These are phyloP conservation scores for Calonectria montana DNA, from an alignment of 2,329 filamentous ascomycete genomes.

Conservation along the genomic window DNA sequence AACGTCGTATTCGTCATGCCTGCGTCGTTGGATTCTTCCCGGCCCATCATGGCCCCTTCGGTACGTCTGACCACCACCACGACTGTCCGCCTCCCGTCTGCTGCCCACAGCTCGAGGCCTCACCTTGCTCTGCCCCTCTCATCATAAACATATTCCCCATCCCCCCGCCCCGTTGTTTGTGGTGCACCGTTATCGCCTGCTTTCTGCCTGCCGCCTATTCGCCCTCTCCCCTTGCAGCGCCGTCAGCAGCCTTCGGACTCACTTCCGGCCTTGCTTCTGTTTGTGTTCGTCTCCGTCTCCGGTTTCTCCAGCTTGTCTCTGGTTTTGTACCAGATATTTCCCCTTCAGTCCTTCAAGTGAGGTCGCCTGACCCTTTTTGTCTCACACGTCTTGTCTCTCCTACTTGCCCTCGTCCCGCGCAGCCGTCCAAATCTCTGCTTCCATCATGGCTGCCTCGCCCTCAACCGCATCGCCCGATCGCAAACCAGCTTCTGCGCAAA, in stretches of 20 bases:
- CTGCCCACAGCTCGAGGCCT: neutral
- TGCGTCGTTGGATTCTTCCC: constrained; percentile 68
- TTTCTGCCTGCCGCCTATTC: neutral
- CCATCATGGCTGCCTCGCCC: constrained; percentile 26
- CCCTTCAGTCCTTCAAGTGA: neutral
- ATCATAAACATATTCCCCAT: neutral
- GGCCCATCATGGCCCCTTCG: constrained; percentile 72
- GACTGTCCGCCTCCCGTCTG: neutral
- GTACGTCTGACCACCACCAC: constrained; percentile 56
- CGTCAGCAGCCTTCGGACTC: neutral
- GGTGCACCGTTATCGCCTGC: constrained; percentile 10
- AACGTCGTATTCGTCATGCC: constrained; percentile 58
- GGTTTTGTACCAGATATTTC: neutral
- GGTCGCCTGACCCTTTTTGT: neutral
- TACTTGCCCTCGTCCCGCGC: constrained; percentile 13
- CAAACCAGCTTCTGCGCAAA: constrained; percentile 26
- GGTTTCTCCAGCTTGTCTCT: neutral
- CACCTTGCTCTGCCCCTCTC: neutral
- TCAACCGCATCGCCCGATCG: constrained; percentile 4
- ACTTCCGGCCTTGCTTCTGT: constrained; percentile 6
- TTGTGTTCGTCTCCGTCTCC: constrained; percentile 2
- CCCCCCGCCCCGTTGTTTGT: constrained; percentile 2
- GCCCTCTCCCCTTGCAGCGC: neutral
- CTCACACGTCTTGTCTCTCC: constrained; percentile 5
- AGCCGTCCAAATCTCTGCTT: constrained; percentile 31